phyloP scores from a whole-genome alignment of 2,329 filamentous ascomycete genomes.

The Alternaria atra region DNA sequence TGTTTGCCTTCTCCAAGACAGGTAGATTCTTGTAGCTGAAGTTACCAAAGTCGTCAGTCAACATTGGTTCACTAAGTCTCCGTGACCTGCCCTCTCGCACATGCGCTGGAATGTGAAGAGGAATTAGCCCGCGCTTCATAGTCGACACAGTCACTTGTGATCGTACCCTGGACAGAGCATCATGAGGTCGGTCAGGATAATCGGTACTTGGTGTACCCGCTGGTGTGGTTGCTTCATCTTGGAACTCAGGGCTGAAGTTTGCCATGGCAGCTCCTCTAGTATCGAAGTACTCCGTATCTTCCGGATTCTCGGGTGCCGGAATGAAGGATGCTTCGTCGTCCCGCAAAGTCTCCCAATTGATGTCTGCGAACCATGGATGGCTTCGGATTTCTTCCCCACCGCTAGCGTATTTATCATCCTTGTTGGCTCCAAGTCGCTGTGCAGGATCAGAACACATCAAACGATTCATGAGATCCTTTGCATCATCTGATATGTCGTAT shows the following conservation, averaged over 20 bases:
- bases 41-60: slow-evolving; percentile 90
- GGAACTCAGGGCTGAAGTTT: slow-evolving; percentile 91
- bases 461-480: slow-evolving; percentile 93
- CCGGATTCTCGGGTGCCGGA: slow-evolving; percentile 88
- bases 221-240: slow-evolving; percentile 84
- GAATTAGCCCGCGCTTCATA: slow-evolving; percentile 91
- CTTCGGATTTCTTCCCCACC: slow-evolving; percentile 91
- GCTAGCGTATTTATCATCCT: slow-evolving; percentile 79
- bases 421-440: slow-evolving; percentile 84
- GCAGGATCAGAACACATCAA: slow-evolving; percentile 85
- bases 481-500: slow-evolving; percentile 78
- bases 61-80: slow-evolving; percentile 87
- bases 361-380: slow-evolving; percentile 86
- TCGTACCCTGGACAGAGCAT: slow-evolving; percentile 88
- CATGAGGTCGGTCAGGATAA: slow-evolving; percentile 89
- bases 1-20: slow-evolving; percentile 96
- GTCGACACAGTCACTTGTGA: slow-evolving; percentile 82
- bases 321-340: slow-evolving; percentile 97
- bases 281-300: slow-evolving; percentile 99
- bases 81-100: slow-evolving; percentile 90
- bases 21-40: slow-evolving; percentile 98
- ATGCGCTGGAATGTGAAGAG: slow-evolving; percentile 93
- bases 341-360: slow-evolving; percentile 90
- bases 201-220: slow-evolving; percentile 74
- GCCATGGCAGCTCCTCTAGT: slow-evolving; percentile 88